Evolutionary conservation across 73 alveolate species (phyloP).

Genomic region (Effrenium voratum): DNA sequence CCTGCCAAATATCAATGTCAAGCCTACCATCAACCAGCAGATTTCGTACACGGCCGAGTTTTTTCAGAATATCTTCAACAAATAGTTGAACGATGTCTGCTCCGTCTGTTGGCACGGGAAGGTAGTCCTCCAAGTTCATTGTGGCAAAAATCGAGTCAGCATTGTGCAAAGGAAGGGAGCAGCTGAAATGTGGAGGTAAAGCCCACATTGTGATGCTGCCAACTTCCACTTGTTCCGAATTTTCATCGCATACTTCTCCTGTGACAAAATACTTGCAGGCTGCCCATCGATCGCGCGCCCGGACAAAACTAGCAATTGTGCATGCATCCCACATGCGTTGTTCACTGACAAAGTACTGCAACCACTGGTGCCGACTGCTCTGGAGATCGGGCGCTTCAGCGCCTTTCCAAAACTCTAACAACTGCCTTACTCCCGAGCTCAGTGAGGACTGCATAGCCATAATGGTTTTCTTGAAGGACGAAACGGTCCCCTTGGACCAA

Average conservation of each 20-base stretch:
- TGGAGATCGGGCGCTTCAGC: constrained; percentile 44
- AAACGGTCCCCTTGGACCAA: constrained; percentile 31
- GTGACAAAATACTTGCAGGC: constrained; percentile 32
- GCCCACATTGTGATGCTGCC: constrained; percentile 73
- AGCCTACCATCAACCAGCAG: constrained; percentile 53
- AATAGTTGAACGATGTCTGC: constrained; percentile 30
- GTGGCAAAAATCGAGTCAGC: constrained; percentile 69
- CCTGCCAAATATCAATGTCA: constrained; percentile 50
- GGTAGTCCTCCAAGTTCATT: constrained; percentile 51
- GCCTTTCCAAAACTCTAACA: constrained; percentile 41
- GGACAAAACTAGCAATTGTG: constrained; percentile 32
- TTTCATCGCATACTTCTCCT: constrained; percentile 39
- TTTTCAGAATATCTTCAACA: constrained; percentile 11
- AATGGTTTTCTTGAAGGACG: constrained; percentile 15
- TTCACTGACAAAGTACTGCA: constrained; percentile 52
- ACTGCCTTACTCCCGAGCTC: not conserved
- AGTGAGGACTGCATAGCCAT: not conserved
- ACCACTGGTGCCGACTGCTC: constrained; percentile 37
- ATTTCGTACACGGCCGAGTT: not conserved
- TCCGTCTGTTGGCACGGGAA: constrained; percentile 20
- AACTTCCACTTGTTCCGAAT: not conserved
- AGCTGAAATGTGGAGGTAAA: not conserved
- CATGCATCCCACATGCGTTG: constrained; percentile 58
- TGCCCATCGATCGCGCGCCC: constrained; percentile 29
- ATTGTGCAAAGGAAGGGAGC: constrained; percentile 46